Evolutionary conservation across 345 rosid genomes (phyloP).

Genomic region (Angophora floribunda): DNA sequence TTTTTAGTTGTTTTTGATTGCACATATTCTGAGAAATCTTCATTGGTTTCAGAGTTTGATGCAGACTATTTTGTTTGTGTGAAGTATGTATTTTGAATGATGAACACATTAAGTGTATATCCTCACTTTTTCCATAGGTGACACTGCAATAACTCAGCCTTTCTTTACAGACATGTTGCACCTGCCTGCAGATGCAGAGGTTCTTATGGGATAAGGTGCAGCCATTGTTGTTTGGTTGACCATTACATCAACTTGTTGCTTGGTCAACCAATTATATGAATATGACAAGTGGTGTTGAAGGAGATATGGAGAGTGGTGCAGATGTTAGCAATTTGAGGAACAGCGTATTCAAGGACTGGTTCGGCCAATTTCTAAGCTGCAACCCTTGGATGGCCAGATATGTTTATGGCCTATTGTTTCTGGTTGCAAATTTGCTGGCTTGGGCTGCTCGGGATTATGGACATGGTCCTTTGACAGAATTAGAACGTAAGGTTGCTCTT

Average conservation of each 20-base stretch:
- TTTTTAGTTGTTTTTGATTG: background rate
- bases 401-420: constrained; percentile 71
- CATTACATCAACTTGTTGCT: background rate
- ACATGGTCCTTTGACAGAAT: constrained; percentile 41
- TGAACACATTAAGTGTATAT: background rate
- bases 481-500: constrained; percentile 52
- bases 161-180: background rate
- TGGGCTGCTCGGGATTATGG: constrained; percentile 95
- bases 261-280: background rate
- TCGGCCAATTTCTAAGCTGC: constrained; percentile 60
- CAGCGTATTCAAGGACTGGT: constrained; percentile 34
- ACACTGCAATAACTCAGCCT: background rate
- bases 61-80: background rate
- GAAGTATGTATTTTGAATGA: background rate
- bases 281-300: background rate
- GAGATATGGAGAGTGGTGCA: background rate
- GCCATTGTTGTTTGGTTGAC: background rate
- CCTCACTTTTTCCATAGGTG: background rate
- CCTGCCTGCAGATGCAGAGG: background rate
- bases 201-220: background rate
- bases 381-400: constrained; percentile 99
- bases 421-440: constrained; percentile 70
- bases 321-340: background rate
- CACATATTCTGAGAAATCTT: background rate
- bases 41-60: background rate